Evolutionary conservation across 148 eudicot species (phyloP).

Genomic region (Rhododendron kiyosumense): DNA sequence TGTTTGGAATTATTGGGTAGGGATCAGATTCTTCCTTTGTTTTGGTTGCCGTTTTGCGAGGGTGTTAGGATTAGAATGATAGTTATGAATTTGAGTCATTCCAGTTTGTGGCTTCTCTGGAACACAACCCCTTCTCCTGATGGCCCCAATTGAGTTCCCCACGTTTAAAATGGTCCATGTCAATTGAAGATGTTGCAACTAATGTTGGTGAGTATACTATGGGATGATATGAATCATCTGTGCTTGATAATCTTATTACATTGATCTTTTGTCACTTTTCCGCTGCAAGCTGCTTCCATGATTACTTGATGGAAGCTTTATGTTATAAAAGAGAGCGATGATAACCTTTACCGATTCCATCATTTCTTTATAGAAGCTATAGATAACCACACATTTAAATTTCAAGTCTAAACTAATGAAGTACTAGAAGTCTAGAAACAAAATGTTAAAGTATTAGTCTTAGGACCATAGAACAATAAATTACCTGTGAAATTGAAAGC

Average conservation of each 20-base stretch:
- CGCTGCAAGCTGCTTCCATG: not conserved
- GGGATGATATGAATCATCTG: not conserved
- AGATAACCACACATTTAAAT: not conserved
- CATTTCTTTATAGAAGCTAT: not conserved
- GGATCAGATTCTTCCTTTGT: not conserved
- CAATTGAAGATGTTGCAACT: not conserved
- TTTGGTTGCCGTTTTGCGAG: not conserved
- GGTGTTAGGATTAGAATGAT: not conserved
- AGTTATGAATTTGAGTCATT: not conserved
- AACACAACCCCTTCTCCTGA: not conserved
- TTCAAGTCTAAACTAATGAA: not conserved
- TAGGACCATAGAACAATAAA: not conserved
- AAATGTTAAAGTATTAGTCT: not conserved
- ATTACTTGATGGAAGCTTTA: not conserved
- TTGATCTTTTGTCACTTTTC: not conserved
- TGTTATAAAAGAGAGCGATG: not conserved
- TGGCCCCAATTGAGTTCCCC: not conserved
- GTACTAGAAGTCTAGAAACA: not conserved
- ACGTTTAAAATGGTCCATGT: not conserved
- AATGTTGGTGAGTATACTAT: not conserved
- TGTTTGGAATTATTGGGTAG: not conserved
- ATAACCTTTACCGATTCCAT: not conserved
- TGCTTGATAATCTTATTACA: not conserved
- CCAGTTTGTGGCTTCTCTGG: not conserved
- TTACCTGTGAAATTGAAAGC: not conserved